Base-by-base conservation (phyloP, 2,329 filamentous ascomycete genomes). In the Claviceps maximensis region DNA sequence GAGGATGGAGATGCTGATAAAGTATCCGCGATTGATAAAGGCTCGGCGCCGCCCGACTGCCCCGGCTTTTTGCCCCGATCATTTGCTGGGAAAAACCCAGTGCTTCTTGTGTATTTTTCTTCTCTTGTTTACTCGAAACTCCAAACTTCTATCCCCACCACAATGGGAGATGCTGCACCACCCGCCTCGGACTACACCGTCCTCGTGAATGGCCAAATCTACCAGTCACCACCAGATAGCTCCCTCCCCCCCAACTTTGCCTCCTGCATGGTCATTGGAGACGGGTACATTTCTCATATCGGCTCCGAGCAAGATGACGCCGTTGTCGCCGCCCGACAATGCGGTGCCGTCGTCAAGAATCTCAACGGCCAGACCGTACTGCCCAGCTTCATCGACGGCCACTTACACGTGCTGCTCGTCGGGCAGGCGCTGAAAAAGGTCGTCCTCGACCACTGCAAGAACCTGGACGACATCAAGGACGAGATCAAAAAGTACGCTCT, bases 321-420 rank as follows among this genome's bases (percentile, higher is more conserved):
- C 12, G 60, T 63, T 2, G 41, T 53, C 2, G 50, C 57, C 1
- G 67, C 65, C 4, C 60, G 58, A 38, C 52, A 56, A 3, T 54
- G 55, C 3, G 65, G 61, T 17, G 61, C 60, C 27, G 38, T 47
- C 9, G 45, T 59, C 19, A 57, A 59, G 29, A 62, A 71, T 33
- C 52, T 71, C 3, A 50, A 49, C 1, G 66, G 68, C 1, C 61
- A 60, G 23, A 69, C 68, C 1, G 65, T 80, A 3, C 66, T 80
- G 1, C 77, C 78, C 0, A 72, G 77, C 15, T 80, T 81, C 64
- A 73, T 80, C 41, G 78, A 81, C 54, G 76, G 75, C 6, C 78
- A 81, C 55, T 71, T 79, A 63, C 78, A 81, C 58, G 68, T 81
- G 10, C 67, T 80, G 0, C 66, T 77, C 10, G 67, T 79, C 0